Conservation (phyloP, 1,139 yeast genomes). For the Blastobotrys petasosporus region DNA sequence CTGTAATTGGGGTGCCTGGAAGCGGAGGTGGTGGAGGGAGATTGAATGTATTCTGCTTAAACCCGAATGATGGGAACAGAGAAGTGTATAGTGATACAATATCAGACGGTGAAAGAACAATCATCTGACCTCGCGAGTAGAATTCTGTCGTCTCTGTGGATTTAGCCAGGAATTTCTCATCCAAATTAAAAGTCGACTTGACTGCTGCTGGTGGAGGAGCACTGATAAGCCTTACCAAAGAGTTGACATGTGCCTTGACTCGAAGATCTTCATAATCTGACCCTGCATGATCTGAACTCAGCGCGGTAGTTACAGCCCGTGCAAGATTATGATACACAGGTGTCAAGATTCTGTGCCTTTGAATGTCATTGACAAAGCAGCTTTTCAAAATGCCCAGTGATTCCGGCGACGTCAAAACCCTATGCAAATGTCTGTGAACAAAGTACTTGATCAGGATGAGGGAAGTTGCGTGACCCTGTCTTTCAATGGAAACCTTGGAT, state of each 20-base stretch:
- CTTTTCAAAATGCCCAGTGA: slow-evolving; percentile 24
- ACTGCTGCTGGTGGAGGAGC: slow-evolving; percentile 13
- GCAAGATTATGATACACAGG: slow-evolving; percentile 20
- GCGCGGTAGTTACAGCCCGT: slow-evolving; percentile 15
- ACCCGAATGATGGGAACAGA: slow-evolving; percentile 24
- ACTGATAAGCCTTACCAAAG: slow-evolving; percentile 13
- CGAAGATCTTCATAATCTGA: slow-evolving; percentile 5
- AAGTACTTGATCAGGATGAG: slow-evolving; percentile 25
- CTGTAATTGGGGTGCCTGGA: slow-evolving; percentile 1
- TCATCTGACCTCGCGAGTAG: slow-evolving; percentile 25
- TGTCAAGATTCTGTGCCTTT: slow-evolving; percentile 23
- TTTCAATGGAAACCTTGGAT: slow-evolving; percentile 18
- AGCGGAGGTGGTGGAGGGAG: no score
- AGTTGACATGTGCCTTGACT: slow-evolving; percentile 15
- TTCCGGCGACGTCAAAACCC: slow-evolving; percentile 24
- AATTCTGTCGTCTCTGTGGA: slow-evolving; percentile 12
- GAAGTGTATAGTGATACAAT: slow-evolving; percentile 28
- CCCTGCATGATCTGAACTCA: no score
- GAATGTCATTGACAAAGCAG: slow-evolving; percentile 23
- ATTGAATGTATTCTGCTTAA: background rate
- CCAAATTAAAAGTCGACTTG: slow-evolving; percentile 9
- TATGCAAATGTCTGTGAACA: slow-evolving; percentile 21
- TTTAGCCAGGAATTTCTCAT: slow-evolving; percentile 6
- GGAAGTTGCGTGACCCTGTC: slow-evolving; percentile 16
- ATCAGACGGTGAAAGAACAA: slow-evolving; percentile 33